These are phyloP conservation scores for Myxozyma geophila DNA, from an alignment of 805 yeast species.

Conservation along the genomic window DNA sequence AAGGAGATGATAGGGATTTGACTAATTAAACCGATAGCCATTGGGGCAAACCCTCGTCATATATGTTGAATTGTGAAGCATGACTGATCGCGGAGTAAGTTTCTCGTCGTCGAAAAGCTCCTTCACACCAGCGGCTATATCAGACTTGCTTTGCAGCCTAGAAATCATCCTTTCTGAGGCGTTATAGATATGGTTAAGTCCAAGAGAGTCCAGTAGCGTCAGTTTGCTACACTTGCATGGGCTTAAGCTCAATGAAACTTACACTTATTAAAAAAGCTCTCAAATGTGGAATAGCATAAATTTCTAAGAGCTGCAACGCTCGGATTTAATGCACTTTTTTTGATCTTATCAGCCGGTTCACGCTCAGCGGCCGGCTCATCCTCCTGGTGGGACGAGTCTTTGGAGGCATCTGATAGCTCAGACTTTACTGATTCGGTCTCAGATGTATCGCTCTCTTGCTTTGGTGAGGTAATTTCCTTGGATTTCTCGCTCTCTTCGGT, in stretches of 20 bases:
- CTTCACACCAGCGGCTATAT: not conserved
- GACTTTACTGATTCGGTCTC: slow-evolving; percentile 6
- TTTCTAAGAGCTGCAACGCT: slow-evolving; percentile 11
- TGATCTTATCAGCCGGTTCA: slow-evolving; percentile 4
- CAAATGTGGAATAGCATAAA: slow-evolving; percentile 23
- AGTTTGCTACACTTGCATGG: too few species aligned
- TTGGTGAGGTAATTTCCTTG: not conserved
- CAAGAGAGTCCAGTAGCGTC: slow-evolving; percentile 54
- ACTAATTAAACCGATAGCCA: slow-evolving; percentile 70
- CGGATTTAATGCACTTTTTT: not conserved
- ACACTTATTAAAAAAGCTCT: slow-evolving; percentile 15
- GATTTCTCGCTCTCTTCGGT: not conserved
- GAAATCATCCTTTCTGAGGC: slow-evolving; percentile 53
- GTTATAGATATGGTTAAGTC: slow-evolving; percentile 77
- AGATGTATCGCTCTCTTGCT: not conserved
- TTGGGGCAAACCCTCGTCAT: slow-evolving; percentile 88
- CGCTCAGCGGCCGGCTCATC: slow-evolving; percentile 13
- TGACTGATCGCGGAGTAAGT: slow-evolving; percentile 55
- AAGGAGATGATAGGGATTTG: slow-evolving; percentile 75
- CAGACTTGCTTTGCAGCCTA: slow-evolving; percentile 13
- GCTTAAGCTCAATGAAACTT: not conserved
- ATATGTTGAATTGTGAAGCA: slow-evolving; percentile 75
- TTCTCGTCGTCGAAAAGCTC: slow-evolving; percentile 67
- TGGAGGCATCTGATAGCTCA: not conserved
- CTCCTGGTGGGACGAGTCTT: not conserved